Conservation (phyloP, 129 eudicot genomes). For the Silybum marianum region DNA sequence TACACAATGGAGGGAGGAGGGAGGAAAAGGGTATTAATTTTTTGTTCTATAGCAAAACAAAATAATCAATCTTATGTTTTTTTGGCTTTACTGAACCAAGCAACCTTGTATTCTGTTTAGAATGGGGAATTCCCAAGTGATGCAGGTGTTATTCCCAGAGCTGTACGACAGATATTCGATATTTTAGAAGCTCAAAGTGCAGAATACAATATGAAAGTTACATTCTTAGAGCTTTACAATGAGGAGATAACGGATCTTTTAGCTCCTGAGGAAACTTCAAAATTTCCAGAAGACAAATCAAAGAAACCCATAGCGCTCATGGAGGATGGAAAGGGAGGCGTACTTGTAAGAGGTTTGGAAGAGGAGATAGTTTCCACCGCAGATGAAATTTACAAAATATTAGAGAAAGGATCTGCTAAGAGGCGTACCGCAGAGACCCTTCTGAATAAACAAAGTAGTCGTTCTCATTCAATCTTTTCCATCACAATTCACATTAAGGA, state of each 20-base stretch:
- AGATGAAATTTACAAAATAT: slow-evolving; percentile 82
- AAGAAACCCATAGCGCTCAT: slow-evolving; percentile 95
- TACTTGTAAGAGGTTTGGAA: slow-evolving; percentile 87
- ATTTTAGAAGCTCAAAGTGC: slow-evolving; percentile 93
- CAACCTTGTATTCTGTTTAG: slow-evolving; percentile 36
- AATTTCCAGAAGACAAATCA: slow-evolving; percentile 62
- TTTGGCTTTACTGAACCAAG: slow-evolving; percentile 22
- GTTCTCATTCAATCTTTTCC: slow-evolving; percentile 91
- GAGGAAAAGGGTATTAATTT: slow-evolving; percentile 72
- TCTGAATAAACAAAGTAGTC: slow-evolving; percentile 95
- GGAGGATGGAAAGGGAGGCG: slow-evolving; percentile 99
- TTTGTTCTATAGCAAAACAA: neutral
- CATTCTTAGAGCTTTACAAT: slow-evolving; percentile 87
- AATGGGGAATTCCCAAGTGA: slow-evolving; percentile 96
- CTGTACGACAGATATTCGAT: slow-evolving; percentile 81
- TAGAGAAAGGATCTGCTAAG: slow-evolving; percentile 95
- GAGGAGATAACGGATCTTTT: slow-evolving; percentile 97
- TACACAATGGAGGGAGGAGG: slow-evolving; percentile 99
- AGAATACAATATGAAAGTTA: slow-evolving; percentile 94
- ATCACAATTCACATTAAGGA: slow-evolving; percentile 93
- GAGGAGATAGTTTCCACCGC: slow-evolving; percentile 92
- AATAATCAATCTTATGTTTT: neutral
- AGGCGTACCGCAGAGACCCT: slow-evolving; percentile 96
- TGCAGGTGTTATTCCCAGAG: slow-evolving; percentile 97
- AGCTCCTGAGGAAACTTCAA: slow-evolving; percentile 66